These are phyloP conservation scores for Xylona heveae DNA, from an alignment of 495 filamentous ascomycete species.

Conservation along the genomic window DNA sequence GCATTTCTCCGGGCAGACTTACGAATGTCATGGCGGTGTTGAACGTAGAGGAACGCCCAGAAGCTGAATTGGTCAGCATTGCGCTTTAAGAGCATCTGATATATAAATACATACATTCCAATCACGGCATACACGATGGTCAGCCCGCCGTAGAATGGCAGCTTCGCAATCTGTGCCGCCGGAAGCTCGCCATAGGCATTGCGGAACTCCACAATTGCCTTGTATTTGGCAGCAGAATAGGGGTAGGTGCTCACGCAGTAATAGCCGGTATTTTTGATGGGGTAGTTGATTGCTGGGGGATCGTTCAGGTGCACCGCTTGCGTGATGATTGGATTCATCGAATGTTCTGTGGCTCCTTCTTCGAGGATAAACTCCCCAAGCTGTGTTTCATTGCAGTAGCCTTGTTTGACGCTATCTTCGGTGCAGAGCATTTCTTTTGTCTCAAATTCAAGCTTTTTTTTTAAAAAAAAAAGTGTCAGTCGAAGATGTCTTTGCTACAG, in stretches of 20 bases:
- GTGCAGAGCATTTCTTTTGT: constrained; percentile 56
- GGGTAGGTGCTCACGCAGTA: constrained; percentile 75
- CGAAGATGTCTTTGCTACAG: neutral
- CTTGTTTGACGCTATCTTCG: constrained; percentile 35
- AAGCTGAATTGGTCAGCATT: constrained; percentile 26
- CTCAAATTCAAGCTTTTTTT: neutral
- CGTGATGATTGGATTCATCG: constrained; percentile 50
- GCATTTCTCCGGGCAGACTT: constrained; percentile 14
- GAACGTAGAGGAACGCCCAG: constrained; percentile 91
- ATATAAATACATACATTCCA: constrained; percentile 28
- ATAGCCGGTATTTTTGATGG: constrained; percentile 74
- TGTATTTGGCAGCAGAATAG: constrained; percentile 43
- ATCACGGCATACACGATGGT: constrained; percentile 88
- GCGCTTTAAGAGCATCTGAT: neutral
- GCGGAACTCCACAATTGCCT: constrained; percentile 69
- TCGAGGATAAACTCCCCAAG: constrained; percentile 72
- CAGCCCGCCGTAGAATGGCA: constrained; percentile 91
- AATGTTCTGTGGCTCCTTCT: constrained; percentile 44
- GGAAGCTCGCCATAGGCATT: constrained; percentile 95
- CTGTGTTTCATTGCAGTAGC: constrained; percentile 49
- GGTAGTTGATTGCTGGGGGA: constrained; percentile 46
- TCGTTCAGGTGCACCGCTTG: constrained; percentile 60
- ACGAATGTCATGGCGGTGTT: constrained; percentile 84
- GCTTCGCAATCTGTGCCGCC: constrained; percentile 83
- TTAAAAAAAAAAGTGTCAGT: neutral